phyloP scores from a whole-genome alignment of 768 basidiomycete species.

The Lentinula lateritia region DNA sequence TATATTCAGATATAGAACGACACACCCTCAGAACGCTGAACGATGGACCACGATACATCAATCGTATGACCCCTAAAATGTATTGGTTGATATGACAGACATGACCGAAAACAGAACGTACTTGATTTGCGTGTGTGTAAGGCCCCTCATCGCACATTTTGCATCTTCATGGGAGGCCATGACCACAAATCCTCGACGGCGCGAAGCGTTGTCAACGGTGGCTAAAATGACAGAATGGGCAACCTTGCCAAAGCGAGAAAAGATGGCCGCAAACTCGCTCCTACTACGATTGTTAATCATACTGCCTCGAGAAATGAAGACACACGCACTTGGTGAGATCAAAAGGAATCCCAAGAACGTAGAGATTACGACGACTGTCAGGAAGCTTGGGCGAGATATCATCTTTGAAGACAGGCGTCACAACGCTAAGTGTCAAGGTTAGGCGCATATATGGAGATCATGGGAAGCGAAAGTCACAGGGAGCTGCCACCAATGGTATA shows the following conservation, averaged over 20 bases:
- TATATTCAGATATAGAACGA: background rate
- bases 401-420: slow-evolving; percentile 26
- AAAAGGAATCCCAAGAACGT: slow-evolving; percentile 80
- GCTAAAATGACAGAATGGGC: slow-evolving; percentile 77
- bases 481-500: slow-evolving; percentile 49
- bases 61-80: slow-evolving; percentile 59
- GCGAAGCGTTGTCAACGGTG: slow-evolving; percentile 78
- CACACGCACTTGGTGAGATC: slow-evolving; percentile 64
- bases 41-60: slow-evolving; percentile 84
- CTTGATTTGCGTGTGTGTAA: slow-evolving; percentile 71
- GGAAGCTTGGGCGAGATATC: slow-evolving; percentile 18
- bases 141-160: slow-evolving; percentile 54
- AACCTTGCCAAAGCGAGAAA: slow-evolving; percentile 62
- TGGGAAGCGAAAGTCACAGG: slow-evolving; percentile 40
- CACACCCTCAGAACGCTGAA: slow-evolving; percentile 79
- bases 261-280: slow-evolving; percentile 55
- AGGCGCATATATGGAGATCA: slow-evolving; percentile 16
- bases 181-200: slow-evolving; percentile 78
- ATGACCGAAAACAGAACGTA: slow-evolving; percentile 20
- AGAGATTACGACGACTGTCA: slow-evolving; percentile 72
- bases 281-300: slow-evolving; percentile 17
- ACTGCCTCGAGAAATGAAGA: background rate
- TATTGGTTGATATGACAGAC: background rate
- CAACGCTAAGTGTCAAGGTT: slow-evolving; percentile 24
- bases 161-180: slow-evolving; percentile 75